Evolutionary conservation across 2,329 filamentous ascomycete species (phyloP), one percentile per base, ranked within the genome.

Genomic region (Aurifilum marmelostoma): DNA sequence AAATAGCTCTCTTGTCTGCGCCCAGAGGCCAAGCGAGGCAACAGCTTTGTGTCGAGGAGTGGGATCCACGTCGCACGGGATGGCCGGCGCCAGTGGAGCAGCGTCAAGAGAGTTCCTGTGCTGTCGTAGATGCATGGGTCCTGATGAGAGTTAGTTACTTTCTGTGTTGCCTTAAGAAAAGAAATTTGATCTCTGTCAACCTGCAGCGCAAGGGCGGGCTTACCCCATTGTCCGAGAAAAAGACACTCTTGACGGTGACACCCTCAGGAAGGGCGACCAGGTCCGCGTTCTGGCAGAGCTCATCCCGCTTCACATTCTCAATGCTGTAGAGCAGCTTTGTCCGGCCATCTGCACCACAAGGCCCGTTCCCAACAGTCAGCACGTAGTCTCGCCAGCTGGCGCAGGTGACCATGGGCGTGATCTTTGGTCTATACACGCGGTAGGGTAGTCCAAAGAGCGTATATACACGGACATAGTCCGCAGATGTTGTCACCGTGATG

Each of bases 81-180:
- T 0, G 91, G 90, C 29, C 86, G 90, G 11, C 96, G 91, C 96
- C 96, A 99, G 80, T 97, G 94, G 59, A 97, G 85, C 2, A 98
- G 86, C 1, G 95, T 91, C 16, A 98, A 85, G 1, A 99, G 84
- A 0, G 95, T 93, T 54, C 97, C 96, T 1, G 92, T 93, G 6
- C 92, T 93, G 79, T 98, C 96, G 79, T 98, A 99, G 69, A 98
- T 94, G 78, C 93, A 97, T 8, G 96, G 96, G 75, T 99, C 94
- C 91, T 93, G 72, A 32, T 3, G 37, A 32, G 54, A n/a, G 61
- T 66, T 69, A 61, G 63, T 73, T 24, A 71, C 34, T 58, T 14
- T 11, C 6, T 24, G 41, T 52, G 14, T 54, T 47, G 43, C 43
- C n/a, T n/a, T n/a, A n/a, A 47, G 18, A 29, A 14, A 6, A n/a